These are phyloP conservation scores for Spiromastix sp. DNA, from an alignment of 2,329 filamentous ascomycete species.

Conservation along the genomic window DNA sequence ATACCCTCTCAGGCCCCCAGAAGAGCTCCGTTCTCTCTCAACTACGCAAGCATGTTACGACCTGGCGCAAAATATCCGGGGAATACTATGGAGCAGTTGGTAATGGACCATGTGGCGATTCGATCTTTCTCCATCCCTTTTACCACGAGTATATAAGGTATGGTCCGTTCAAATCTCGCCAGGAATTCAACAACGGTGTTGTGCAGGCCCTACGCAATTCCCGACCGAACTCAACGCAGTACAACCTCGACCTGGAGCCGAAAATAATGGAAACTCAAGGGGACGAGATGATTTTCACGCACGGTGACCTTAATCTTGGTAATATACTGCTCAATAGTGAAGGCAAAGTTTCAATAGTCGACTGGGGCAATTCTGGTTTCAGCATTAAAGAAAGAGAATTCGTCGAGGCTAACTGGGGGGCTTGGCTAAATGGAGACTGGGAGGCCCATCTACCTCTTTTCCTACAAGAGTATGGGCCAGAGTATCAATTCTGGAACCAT, in stretches of 20 bases:
- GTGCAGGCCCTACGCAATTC: conserved; percentile 14
- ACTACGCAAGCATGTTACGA: conserved; percentile 6
- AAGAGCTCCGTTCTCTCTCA: conserved; percentile 7
- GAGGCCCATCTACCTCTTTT: conserved; percentile 3
- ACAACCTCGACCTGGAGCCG: conserved; percentile 2
- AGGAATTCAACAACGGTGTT: conserved; percentile 12
- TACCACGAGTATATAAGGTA: conserved; percentile 11
- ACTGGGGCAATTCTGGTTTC: conserved; percentile 2
- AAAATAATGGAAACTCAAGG: background rate
- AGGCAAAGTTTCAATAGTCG: conserved; percentile 1
- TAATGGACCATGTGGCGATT: conserved; percentile 10
- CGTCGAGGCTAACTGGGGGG: conserved; percentile 1
- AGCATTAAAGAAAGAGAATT: conserved; percentile 4
- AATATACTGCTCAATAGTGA: background rate
- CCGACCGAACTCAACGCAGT: conserved; percentile 10
- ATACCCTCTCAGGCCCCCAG: conserved; percentile 6
- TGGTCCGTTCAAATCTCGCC: conserved; percentile 12
- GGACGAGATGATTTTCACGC: conserved; percentile 1
- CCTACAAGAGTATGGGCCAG: conserved; percentile 1
- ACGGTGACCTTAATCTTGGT: background rate
- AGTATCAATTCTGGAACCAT: conserved; percentile 6
- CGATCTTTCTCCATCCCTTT: conserved; percentile 11
- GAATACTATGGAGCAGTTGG: conserved; percentile 10
- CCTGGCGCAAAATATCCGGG: conserved; percentile 10
- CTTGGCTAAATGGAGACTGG: background rate